These are phyloP conservation scores for Plantago ovata DNA, from an alignment of 257 asterid genomes.

Conservation along the genomic window DNA sequence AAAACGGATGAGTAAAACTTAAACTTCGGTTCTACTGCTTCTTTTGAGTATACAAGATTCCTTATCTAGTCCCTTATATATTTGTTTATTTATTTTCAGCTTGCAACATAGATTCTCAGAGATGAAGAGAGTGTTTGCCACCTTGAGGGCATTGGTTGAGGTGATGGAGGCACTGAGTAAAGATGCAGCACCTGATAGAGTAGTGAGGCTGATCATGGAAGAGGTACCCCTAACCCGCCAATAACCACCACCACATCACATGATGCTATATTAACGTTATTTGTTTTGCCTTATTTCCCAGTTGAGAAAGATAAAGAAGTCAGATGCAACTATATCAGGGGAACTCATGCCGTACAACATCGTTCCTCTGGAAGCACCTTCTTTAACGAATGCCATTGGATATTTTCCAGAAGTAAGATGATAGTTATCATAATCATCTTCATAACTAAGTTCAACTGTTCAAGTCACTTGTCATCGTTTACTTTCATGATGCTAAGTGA, in stretches of 20 bases:
- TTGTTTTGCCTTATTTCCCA: conserved; percentile 42
- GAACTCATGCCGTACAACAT: conserved; percentile 83
- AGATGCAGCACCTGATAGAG: conserved; percentile 71
- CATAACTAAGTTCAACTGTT: too few species aligned
- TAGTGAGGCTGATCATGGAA: conserved; percentile 70
- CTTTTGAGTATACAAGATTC: too few species aligned
- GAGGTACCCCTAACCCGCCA: conserved; percentile 86
- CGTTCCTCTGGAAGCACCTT: conserved; percentile 86
- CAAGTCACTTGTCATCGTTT: neutral
- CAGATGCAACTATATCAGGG: conserved; percentile 69
- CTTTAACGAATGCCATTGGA: conserved; percentile 81
- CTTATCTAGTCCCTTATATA: neutral
- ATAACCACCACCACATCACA: too few species aligned
- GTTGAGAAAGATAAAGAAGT: conserved; percentile 76
- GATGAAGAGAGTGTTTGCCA: conserved; percentile 75
- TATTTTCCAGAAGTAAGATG: conserved; percentile 84
- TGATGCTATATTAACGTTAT: too few species aligned
- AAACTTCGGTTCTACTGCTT: too few species aligned
- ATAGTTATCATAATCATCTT: neutral
- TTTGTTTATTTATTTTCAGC: conserved; percentile 37
- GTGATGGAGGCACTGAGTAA: conserved; percentile 89
- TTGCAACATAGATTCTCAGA: conserved; percentile 56
- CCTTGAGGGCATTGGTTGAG: conserved; percentile 88
- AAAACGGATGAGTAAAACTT: too few species aligned
- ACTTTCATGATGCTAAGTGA: conserved; percentile 6